These are phyloP conservation scores for Phoma sp. DNA, from an alignment of 2,329 filamentous ascomycete genomes.

Conservation along the genomic window DNA sequence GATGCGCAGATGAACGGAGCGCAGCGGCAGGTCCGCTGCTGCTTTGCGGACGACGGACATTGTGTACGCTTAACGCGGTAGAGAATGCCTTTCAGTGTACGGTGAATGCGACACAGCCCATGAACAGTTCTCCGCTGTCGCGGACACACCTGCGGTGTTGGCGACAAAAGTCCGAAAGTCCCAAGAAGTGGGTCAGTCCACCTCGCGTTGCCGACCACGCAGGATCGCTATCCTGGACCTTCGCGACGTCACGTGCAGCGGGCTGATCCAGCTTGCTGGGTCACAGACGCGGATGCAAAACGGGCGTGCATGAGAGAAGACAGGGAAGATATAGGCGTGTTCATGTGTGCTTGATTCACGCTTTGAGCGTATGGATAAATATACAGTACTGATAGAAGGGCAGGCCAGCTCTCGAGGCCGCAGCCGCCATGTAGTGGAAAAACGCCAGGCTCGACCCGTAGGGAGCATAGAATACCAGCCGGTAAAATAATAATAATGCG, in stretches of 20 bases:
- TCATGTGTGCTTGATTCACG: background rate
- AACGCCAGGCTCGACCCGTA: slow-evolving; percentile 44
- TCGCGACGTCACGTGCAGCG: slow-evolving; percentile 23
- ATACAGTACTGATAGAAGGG: too few species aligned
- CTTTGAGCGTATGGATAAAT: too few species aligned
- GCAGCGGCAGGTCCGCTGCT: slow-evolving; percentile 39
- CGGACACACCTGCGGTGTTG: too few species aligned
- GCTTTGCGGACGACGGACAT: slow-evolving; percentile 42
- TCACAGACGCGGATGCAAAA: slow-evolving; percentile 3
- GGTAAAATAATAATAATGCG: background rate
- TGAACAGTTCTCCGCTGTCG: too few species aligned
- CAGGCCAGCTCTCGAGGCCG: slow-evolving; percentile 6
- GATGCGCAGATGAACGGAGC: slow-evolving; percentile 56
- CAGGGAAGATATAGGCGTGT: background rate
- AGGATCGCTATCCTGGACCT: slow-evolving; percentile 19
- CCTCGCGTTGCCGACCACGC: slow-evolving; percentile 16
- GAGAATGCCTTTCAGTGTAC: too few species aligned
- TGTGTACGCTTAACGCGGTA: background rate
- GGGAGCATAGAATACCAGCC: slow-evolving; percentile 31
- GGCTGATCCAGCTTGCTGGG: slow-evolving; percentile 18
- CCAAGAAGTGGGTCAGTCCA: slow-evolving; percentile 23
- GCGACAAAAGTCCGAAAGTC: slow-evolving; percentile 14
- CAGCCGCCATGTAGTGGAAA: slow-evolving; percentile 11
- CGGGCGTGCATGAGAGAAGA: too few species aligned
- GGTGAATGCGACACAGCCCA: too few species aligned